Percentiles rank a stretch among this genome's conserved stretches.
Evolutionary conservation across 2,329 filamentous ascomycete genomes (phyloP).

Genomic region (Epichloe gansuensis): DNA sequence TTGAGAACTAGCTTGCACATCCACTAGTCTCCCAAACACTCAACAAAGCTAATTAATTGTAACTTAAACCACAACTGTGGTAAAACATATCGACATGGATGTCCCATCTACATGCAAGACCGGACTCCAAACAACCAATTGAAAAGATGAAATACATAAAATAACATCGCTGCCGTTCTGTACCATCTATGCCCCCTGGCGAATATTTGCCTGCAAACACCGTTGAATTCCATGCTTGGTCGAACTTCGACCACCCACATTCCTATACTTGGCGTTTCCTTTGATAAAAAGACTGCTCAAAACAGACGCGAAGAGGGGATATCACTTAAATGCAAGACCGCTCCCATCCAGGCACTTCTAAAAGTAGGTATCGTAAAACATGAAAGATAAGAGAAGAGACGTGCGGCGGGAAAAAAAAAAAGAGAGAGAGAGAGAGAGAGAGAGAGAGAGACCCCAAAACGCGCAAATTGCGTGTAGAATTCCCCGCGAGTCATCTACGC

Average conservation of each 20-base stretch:
- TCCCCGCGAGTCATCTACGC: slow-evolving; percentile 11
- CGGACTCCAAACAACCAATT: background rate
- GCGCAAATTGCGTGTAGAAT: background rate
- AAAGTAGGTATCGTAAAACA: background rate
- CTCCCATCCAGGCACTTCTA: background rate
- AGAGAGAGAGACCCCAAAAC: background rate
- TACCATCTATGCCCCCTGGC: background rate
- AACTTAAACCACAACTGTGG: background rate
- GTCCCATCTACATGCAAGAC: background rate
- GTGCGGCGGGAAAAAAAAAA: no score
- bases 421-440: background rate
- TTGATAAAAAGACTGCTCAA: no score
- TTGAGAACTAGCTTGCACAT: no score
- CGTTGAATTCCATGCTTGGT: background rate
- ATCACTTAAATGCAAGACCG: background rate
- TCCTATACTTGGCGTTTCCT: background rate
- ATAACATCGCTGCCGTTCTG: background rate
- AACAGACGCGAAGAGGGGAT: background rate
- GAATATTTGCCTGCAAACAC: background rate
- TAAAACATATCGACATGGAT: no score
- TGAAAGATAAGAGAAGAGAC: background rate
- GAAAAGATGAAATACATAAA: background rate
- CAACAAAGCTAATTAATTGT: no score
- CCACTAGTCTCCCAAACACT: no score
- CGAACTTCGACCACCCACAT: background rate